phyloP scores from a whole-genome alignment of 495 filamentous ascomycete species.

The Aspergillus incahuasiensis region DNA sequence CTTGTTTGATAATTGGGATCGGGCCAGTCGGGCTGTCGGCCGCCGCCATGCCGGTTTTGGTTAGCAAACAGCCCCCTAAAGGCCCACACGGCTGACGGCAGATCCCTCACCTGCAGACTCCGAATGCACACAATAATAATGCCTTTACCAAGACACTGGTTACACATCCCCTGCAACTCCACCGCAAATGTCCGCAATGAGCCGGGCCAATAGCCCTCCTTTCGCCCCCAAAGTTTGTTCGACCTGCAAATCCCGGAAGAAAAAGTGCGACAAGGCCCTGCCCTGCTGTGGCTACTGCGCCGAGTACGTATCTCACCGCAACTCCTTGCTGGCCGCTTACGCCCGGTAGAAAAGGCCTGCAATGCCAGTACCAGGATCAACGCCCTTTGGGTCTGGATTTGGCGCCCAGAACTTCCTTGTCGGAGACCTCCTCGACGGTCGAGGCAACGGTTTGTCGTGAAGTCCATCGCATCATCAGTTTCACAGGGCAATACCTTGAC shows the following conservation, averaged over 20 bases:
- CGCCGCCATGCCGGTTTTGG: background rate
- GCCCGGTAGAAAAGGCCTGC: background rate
- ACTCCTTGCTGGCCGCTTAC: background rate
- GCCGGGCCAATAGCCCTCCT: background rate
- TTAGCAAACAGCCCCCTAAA: background rate
- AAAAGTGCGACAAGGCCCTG: constrained; percentile 33
- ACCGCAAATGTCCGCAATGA: background rate
- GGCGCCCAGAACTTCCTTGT: background rate
- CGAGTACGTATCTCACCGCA: constrained; percentile 14
- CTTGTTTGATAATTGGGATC: too few species aligned
- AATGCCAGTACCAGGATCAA: background rate
- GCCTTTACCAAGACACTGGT: background rate
- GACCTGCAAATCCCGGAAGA: constrained; percentile 33
- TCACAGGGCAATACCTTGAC: constrained; percentile 27
- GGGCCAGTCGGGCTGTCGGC: background rate
- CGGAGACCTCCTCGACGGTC: background rate
- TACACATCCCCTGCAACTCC: background rate
- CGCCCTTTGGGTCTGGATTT: background rate
- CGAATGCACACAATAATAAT: background rate
- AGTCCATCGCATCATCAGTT: constrained; percentile 16
- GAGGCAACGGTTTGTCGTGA: constrained; percentile 15
- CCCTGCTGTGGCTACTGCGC: constrained; percentile 26
- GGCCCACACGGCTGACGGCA: background rate
- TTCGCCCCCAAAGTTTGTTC: constrained; percentile 16
- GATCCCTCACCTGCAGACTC: background rate